Base-by-base conservation (phyloP, 164 flowering plant species). In the Magnolia changhungtana region DNA sequence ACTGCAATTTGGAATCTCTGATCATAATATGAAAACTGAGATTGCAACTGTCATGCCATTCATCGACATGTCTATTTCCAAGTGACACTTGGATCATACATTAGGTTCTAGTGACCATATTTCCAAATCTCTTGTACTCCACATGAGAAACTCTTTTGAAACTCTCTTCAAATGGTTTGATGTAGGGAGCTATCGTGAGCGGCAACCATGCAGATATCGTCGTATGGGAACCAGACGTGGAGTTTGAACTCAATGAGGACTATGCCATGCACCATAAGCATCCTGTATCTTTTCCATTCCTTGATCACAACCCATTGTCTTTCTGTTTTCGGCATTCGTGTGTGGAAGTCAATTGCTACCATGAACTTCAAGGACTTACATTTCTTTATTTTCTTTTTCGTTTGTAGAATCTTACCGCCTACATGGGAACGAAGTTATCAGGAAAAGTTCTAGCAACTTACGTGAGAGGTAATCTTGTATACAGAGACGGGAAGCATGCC, bases 161-260 rank as follows among this genome's bases (percentile, higher is more conserved):
- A 11, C 61, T 55, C 45, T 5, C 45, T 5, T 37, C 45, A 3
- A 37, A 37, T 37, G 45, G 13, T 16, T 9, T 52, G 66, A 52
- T 80, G 85, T 89, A 96, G 98, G 99, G 99, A 58, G 84, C 90
- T 45, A 94, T 94, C 81, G 86, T 78, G 68, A 82, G 78, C 50
- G 98, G 99, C 37, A 91, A 91, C 59, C 88, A 90, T 83, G 98
- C 99, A 77, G 99, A 96, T 79, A 80, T 96, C 66, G 98, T 91
- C n/a, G 92, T 90, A 23, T 96, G 99, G 99, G 91, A 93, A 23
- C 99, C 99, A 7, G 91, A 92, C 21, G 72, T 77, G 31, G 96
- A 93, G 76, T 88, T 94, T 71, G 85, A 82, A 24, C 92, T 93
- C 14, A 78, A 89, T 75, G 86, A 85, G 52, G 83, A 83, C 79